A percentile compares a stretch with the other conserved stretches of the same genome.
These are phyloP conservation scores for Tephrocybe sp. DNA, from an alignment of 768 basidiomycete species.

Conservation along the genomic window DNA sequence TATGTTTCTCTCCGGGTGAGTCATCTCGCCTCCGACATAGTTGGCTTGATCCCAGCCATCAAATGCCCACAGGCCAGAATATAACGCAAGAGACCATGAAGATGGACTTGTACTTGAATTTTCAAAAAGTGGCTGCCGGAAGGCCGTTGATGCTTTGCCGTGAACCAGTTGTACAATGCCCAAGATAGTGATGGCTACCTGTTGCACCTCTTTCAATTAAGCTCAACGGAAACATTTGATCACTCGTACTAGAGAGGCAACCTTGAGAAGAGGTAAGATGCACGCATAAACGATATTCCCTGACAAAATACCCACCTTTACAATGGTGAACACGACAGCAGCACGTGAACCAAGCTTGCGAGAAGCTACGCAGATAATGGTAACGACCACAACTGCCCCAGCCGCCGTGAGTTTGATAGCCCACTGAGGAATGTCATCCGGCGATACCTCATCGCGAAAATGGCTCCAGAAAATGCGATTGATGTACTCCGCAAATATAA, in stretches of 20 bases:
- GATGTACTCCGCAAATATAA: constrained; percentile 91
- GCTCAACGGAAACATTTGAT: background rate
- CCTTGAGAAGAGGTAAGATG: constrained; percentile 32
- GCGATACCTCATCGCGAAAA: constrained; percentile 67
- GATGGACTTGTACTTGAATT: constrained; percentile 79
- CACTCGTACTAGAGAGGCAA: constrained; percentile 61
- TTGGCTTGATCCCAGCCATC: constrained; percentile 97
- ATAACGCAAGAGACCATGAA: constrained; percentile 89
- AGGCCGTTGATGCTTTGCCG: constrained; percentile 68
- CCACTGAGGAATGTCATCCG: constrained; percentile 85
- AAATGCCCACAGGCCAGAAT: constrained; percentile 94
- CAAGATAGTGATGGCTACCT: constrained; percentile 74
- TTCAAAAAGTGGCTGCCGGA: constrained; percentile 67
- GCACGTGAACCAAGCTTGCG: constrained; percentile 77
- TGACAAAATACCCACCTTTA: constrained; percentile 60
- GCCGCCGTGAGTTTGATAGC: constrained; percentile 86
- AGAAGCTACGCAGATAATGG: constrained; percentile 76
- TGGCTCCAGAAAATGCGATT: constrained; percentile 86
- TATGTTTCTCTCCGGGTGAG: constrained; percentile 79
- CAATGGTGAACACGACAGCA: constrained; percentile 82
- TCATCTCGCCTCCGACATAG: constrained; percentile 89
- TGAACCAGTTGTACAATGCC: constrained; percentile 77
- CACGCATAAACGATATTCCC: background rate
- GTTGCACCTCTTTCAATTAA: constrained; percentile 9
- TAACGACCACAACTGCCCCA: constrained; percentile 69